Evolutionary conservation across 2,329 filamentous ascomycete genomes (phyloP), one percentile per base, ranked within the genome.

Genomic region (Phaeosphaeriaceae sp.): DNA sequence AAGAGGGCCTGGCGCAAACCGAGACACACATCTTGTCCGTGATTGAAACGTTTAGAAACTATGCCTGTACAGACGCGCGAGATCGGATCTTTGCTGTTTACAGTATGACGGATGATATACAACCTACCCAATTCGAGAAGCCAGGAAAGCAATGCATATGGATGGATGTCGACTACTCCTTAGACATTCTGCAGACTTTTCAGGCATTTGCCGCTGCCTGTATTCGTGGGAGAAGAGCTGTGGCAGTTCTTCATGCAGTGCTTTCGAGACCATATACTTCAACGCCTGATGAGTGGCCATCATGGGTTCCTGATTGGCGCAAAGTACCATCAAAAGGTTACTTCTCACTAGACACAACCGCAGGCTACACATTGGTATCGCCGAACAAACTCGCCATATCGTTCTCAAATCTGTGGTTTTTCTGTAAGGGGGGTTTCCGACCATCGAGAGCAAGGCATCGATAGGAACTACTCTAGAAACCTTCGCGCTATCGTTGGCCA

Each of bases 41-140:
- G 23, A 3, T 51, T 4, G n/a, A 41, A 15, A 13, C 26, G 4
- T 47, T 50, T 13, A 26, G 17, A 1, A 21, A 17, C 11, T 48
- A 47, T 32, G 16, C 20, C 1, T 54, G 51, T 26, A 33, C 43
- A 13, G 47, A 50, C 17, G 4, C 15, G 1, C 20, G 51, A 9
- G 43, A 54, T 38, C 23, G 47, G 3, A 48, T 50, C n/a, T 50
- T 20, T 21, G 43, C 51, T 12, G 16, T 54, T 3, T 50, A 37
- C 30, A 50, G 32, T 20, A 36, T 54, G 38, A 42, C 51, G 4
- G 41, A 38, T 5, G 35, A 47, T 38, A 36, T 52, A 2, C 35
- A 37, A 13, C 16, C 6, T 16, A 6, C 5, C 5, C 34, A 36
- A 16, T 36, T 15, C n/a, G n/a, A n/a, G n/a, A n/a, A n/a, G n/a